Conservation (phyloP, 352 stramenopile genomes). For the Phytophthora constricta region DNA sequence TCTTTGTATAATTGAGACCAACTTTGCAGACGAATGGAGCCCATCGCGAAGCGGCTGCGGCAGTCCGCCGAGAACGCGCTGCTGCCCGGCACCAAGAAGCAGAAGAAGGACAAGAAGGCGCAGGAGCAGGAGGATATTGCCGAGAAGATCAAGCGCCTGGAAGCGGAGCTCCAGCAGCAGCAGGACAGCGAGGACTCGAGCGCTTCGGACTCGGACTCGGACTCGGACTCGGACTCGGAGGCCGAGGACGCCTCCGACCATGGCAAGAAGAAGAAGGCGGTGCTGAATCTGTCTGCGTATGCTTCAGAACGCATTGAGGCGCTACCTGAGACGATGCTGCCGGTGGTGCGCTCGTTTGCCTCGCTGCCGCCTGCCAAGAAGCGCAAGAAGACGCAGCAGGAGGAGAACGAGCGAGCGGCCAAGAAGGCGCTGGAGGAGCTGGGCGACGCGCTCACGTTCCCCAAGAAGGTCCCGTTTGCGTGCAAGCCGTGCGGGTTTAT, state of each 20-base stretch:
- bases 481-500: slow-evolving; percentile 85
- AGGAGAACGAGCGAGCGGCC: slow-evolving; percentile 36
- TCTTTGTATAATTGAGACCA: slow-evolving; percentile 25
- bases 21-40: slow-evolving; percentile 54
- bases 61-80: slow-evolving; percentile 76
- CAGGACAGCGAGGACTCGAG: slow-evolving; percentile 34
- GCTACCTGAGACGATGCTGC: slow-evolving; percentile 65
- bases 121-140: slow-evolving; percentile 62
- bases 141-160: slow-evolving; percentile 70
- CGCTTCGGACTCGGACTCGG: slow-evolving; percentile 37
- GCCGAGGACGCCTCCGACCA: slow-evolving; percentile 6
- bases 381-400: slow-evolving; percentile 45
- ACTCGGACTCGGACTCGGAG: slow-evolving; percentile 25
- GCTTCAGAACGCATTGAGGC: slow-evolving; percentile 67
- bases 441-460: slow-evolving; percentile 58
- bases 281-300: slow-evolving; percentile 77
- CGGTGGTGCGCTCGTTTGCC: slow-evolving; percentile 38
- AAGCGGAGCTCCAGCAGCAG: slow-evolving; percentile 70
- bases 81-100: slow-evolving; percentile 18
- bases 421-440: slow-evolving; percentile 42
- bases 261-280: slow-evolving; percentile 25
- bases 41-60: slow-evolving; percentile 84
- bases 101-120: slow-evolving; percentile 22
- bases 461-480: slow-evolving; percentile 82
- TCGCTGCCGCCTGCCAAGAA: slow-evolving; percentile 36